phyloP scores from a whole-genome alignment of 148 eudicot species.

The Pouteria glomerata region DNA sequence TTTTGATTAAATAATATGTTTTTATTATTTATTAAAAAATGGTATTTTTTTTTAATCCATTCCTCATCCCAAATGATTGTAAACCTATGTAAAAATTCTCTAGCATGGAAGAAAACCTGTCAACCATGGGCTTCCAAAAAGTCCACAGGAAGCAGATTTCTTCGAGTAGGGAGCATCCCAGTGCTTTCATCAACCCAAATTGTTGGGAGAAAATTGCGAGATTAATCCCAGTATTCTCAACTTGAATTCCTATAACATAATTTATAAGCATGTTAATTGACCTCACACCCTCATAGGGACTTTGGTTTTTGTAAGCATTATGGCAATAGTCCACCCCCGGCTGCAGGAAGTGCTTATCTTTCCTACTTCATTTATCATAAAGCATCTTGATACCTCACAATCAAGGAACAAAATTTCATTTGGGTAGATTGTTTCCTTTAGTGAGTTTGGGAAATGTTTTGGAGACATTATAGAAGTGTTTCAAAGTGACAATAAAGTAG shows the following conservation, averaged over 20 bases:
- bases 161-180: background rate
- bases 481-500: too few relatives aligned
- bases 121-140: background rate
- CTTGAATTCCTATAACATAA: background rate
- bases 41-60: background rate
- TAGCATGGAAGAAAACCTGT: background rate
- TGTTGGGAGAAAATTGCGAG: background rate
- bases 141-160: background rate
- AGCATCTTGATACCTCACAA: too few relatives aligned
- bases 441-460: too few relatives aligned
- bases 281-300: background rate
- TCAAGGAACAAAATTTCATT: too few relatives aligned
- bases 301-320: too few relatives aligned
- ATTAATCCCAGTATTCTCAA: background rate
- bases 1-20: too few relatives aligned
- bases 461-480: too few relatives aligned
- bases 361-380: background rate
- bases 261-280: background rate
- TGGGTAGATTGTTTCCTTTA: too few relatives aligned
- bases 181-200: background rate
- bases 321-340: background rate
- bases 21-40: too few relatives aligned
- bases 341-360: too few relatives aligned
- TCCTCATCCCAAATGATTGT: background rate
- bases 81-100: background rate